A percentile compares a stretch with the other conserved stretches of the same genome.
These are phyloP conservation scores for Talinum fruticosum DNA, from an alignment of 148 eudicot species.

Conservation along the genomic window DNA sequence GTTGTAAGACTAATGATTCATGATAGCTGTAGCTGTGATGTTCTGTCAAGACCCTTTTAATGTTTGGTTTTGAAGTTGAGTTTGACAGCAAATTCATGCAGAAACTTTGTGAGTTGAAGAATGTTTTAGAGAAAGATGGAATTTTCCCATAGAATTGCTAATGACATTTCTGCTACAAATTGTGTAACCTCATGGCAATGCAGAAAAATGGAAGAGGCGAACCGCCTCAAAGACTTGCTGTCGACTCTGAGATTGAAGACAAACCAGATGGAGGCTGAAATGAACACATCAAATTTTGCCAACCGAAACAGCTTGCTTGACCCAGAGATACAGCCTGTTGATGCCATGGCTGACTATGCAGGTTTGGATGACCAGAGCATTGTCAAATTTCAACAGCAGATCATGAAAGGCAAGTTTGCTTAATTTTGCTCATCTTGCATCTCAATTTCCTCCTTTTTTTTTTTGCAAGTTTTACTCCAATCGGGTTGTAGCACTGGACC, in stretches of 20 bases:
- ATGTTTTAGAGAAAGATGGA: too few species aligned
- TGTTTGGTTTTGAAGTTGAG: too few species aligned
- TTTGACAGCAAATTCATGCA: too few species aligned
- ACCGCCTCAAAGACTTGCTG: constrained; percentile 67
- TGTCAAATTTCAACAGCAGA: constrained; percentile 79
- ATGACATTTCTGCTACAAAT: too few species aligned
- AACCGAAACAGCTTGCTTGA: constrained; percentile 19
- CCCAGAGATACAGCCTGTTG: neutral
- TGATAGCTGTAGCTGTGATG: too few species aligned
- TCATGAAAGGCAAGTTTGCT: constrained; percentile 67
- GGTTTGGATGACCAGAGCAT: constrained; percentile 72
- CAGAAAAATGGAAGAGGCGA: constrained; percentile 76
- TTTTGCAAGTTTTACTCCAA: neutral
- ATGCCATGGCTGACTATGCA: neutral
- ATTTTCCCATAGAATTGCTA: too few species aligned
- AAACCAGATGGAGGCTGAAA: too few species aligned
- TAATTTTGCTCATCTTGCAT: neutral
- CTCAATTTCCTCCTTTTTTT: neutral
- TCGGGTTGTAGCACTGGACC: neutral
- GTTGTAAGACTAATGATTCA: too few species aligned
- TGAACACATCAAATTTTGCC: constrained; percentile 39
- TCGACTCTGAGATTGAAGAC: too few species aligned
- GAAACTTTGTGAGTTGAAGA: too few species aligned
- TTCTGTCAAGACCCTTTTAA: too few species aligned
- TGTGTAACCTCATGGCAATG: constrained; percentile 3